Percentiles rank a stretch among this genome's conserved stretches.
These are phyloP conservation scores for Pythium biforme DNA, from an alignment of 352 stramenopile genomes.

Conservation along the genomic window DNA sequence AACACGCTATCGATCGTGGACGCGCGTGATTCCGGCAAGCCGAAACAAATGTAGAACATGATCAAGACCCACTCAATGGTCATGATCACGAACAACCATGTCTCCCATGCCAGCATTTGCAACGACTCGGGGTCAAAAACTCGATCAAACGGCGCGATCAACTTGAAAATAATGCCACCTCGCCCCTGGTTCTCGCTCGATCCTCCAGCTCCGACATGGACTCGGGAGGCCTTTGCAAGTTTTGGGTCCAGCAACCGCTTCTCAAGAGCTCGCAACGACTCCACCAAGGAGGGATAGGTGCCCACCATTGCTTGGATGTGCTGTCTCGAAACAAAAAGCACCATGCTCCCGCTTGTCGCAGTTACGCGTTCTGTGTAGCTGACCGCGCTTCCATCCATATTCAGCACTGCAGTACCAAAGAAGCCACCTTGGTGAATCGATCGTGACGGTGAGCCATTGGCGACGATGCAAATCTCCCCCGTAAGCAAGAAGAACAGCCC, in stretches of 20 bases:
- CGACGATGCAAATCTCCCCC: conserved; percentile 49
- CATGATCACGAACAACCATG: conserved; percentile 54
- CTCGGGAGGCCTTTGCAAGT: conserved; percentile 41
- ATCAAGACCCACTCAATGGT: conserved; percentile 46
- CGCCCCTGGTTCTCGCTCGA: background rate
- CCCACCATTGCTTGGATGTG: conserved; percentile 41
- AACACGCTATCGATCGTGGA: conserved; percentile 29
- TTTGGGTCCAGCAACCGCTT: conserved; percentile 51
- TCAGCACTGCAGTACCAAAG: conserved; percentile 46
- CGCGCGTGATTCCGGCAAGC: conserved; percentile 12
- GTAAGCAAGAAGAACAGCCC: conserved; percentile 61
- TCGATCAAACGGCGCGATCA: conserved; percentile 5
- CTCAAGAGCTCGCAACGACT: conserved; percentile 42
- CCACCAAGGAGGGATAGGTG: conserved; percentile 32
- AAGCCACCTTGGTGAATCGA: conserved; percentile 49
- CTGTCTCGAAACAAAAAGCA: conserved; percentile 51
- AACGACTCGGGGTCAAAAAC: conserved; percentile 57
- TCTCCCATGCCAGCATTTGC: conserved; percentile 54
- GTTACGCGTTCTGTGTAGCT: conserved; percentile 52
- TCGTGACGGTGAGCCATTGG: conserved; percentile 34
- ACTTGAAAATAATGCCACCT: background rate
- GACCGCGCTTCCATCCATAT: conserved; percentile 32
- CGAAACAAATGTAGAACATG: conserved; percentile 53
- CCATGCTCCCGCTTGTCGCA: conserved; percentile 51
- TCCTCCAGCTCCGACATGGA: conserved; percentile 4